Base-by-base conservation (phyloP, 192 early-diverging fungal genomes). In the Backusella liffmaniae region DNA sequence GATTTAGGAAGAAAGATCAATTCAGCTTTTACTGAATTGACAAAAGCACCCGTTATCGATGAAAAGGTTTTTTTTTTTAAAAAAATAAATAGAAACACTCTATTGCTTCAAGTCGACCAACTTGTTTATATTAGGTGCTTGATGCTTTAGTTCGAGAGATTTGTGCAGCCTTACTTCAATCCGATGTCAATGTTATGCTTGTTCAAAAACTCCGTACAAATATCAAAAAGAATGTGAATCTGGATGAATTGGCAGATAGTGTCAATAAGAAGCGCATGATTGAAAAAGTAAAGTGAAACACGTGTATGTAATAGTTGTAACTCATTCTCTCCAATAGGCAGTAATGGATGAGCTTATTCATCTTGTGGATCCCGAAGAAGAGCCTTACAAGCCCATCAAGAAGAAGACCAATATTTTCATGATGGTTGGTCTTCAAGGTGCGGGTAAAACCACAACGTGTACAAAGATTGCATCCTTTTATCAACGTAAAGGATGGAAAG, bases 371-470 rank as follows among this genome's bases (percentile, higher is more conserved):
- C 95, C 96, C 1, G 92, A 92, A 51, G 91, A 91, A 16, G 92
- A 96, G 70, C 86, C 94, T n/a, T 97, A 91, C 83, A 91, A 88
- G 77, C 96, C 96, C 49, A 88, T 88, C 49, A 97, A 96, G 81
- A 91, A 92, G 21, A 91, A 90, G 78, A 67, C 88, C 30, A 97
- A 96, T 81, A 86, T 98, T 9, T 90, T 98, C 66, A 98, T 98
- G 97, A 97, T 98, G 90, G 97, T 98, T 32, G 97, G 97, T 74
- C 82, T 98, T 78, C 97, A 98, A 75, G 97, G 97, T 76, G 90
- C 90, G 68, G 97, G 97, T 66, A 98, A 98, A 75, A 98, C 97
- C 21, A 98, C 97, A 0, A 94, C 97, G 6, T 98, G 97, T 84
- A 98, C 96, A 30, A 98, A 98, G 84, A 84, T 98, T 59, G 97